Evolutionary conservation across 164 flowering plant genomes (phyloP).

Genomic region (Tetracentron sinense): DNA sequence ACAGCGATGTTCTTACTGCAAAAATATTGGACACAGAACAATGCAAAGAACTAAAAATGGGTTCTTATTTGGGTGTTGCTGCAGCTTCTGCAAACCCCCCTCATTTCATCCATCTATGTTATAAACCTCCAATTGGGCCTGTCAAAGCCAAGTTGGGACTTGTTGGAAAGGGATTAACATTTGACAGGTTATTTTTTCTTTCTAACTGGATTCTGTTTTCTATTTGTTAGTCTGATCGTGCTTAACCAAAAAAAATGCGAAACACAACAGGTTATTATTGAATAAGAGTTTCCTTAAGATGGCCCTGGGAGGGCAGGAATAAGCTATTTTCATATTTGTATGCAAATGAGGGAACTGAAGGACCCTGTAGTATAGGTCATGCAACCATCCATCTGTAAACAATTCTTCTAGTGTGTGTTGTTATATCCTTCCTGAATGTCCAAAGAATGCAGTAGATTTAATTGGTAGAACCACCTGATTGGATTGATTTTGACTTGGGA

Average conservation of each 20-base stretch:
- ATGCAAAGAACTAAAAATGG: constrained; percentile 94
- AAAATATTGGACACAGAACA: constrained; percentile 72
- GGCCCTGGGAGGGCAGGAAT: not conserved
- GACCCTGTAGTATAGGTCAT: no score
- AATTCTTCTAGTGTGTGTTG: no score
- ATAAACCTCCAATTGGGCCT: constrained; percentile 74
- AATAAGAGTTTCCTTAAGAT: not conserved
- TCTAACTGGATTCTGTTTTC: not conserved
- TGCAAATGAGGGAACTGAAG: not conserved
- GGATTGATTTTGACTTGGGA: not conserved
- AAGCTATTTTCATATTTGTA: not conserved
- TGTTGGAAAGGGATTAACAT: constrained; percentile 96
- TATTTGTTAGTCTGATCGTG: no score
- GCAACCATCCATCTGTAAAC: no score
- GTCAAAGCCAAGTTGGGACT: constrained; percentile 68
- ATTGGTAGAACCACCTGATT: not conserved
- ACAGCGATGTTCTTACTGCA: constrained; percentile 82
- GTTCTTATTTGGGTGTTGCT: constrained; percentile 92
- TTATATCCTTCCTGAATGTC: not conserved
- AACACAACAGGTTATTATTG: no score
- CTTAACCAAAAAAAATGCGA: no score
- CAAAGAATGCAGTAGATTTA: not conserved
- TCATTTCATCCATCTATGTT: constrained; percentile 83
- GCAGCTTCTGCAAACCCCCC: constrained; percentile 94
- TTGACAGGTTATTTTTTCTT: constrained; percentile 67